phyloP scores from a whole-genome alignment of 371 early-diverging fungal species.

The Saksenaea vasiformis region DNA sequence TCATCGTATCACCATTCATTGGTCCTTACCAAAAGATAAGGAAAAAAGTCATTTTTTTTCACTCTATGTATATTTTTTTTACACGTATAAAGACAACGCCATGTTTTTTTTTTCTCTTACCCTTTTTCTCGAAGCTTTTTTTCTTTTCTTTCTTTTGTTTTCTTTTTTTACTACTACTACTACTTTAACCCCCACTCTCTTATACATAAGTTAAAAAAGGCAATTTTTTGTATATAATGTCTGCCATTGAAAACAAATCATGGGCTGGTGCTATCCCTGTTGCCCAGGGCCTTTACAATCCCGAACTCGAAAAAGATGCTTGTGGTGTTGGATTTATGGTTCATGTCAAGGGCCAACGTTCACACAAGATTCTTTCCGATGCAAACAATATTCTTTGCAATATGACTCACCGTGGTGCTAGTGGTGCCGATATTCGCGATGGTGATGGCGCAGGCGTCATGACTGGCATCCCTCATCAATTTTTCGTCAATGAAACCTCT shows the following conservation, averaged over 20 bases:
- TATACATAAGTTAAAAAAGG: background rate
- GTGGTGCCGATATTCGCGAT: slow-evolving; percentile 87
- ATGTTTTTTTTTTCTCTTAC: background rate
- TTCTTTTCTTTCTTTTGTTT: background rate
- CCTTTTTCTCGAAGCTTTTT: background rate
- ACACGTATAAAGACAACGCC: background rate
- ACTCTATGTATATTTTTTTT: no score
- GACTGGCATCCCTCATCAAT: slow-evolving; percentile 90
- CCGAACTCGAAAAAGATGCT: slow-evolving; percentile 81
- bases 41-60: background rate
- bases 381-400: slow-evolving; percentile 80
- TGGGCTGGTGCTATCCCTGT: slow-evolving; percentile 57
- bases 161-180: background rate
- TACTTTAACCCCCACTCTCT: slow-evolving; percentile 2
- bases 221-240: background rate
- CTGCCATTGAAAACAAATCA: slow-evolving; percentile 1
- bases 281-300: slow-evolving; percentile 82
- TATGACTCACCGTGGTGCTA: slow-evolving; percentile 96
- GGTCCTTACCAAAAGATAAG: slow-evolving; percentile 1
- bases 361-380: slow-evolving; percentile 81
- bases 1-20: slow-evolving; percentile 6
- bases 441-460: slow-evolving; percentile 94
- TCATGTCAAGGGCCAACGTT: slow-evolving; percentile 75
- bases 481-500: slow-evolving; percentile 70
- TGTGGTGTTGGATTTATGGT: slow-evolving; percentile 95